phyloP scores from a whole-genome alignment of 140 eudicot genomes.

The Stevia rebaudiana region DNA sequence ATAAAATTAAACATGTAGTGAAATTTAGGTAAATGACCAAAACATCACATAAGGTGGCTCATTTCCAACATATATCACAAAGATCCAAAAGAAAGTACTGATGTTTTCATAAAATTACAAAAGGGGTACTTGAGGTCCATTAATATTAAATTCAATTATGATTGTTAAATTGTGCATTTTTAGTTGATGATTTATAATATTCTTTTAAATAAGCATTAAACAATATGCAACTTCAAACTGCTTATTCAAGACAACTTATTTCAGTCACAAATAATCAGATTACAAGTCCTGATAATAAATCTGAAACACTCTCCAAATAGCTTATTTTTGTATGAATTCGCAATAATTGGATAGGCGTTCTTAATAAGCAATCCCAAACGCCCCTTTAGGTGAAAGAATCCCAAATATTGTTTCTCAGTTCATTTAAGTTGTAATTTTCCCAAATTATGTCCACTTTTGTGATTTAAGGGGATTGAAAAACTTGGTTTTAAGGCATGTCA shows the following conservation, averaged over 20 bases:
- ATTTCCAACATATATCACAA: neutral
- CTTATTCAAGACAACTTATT: neutral
- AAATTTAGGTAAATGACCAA: constrained; percentile 14
- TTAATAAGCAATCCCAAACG: neutral
- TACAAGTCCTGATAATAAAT: neutral
- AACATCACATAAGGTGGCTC: neutral
- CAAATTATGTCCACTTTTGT: no score
- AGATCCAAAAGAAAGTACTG: neutral
- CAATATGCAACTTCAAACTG: neutral
- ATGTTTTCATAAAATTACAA: constrained; percentile 4
- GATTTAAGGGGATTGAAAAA: no score
- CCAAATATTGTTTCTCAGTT: neutral
- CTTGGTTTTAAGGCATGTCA: no score
- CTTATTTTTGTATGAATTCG: neutral
- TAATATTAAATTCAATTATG: neutral
- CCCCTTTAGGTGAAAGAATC: neutral
- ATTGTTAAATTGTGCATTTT: neutral
- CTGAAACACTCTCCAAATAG: neutral
- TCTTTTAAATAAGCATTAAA: neutral
- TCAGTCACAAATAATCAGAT: neutral
- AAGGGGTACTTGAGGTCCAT: neutral
- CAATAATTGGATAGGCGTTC: neutral
- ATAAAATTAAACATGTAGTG: neutral
- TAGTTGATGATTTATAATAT: neutral
- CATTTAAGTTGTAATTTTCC: neutral